These are phyloP conservation scores for Microascus cirrosus DNA, from an alignment of 2,329 filamentous ascomycete genomes.

Conservation along the genomic window DNA sequence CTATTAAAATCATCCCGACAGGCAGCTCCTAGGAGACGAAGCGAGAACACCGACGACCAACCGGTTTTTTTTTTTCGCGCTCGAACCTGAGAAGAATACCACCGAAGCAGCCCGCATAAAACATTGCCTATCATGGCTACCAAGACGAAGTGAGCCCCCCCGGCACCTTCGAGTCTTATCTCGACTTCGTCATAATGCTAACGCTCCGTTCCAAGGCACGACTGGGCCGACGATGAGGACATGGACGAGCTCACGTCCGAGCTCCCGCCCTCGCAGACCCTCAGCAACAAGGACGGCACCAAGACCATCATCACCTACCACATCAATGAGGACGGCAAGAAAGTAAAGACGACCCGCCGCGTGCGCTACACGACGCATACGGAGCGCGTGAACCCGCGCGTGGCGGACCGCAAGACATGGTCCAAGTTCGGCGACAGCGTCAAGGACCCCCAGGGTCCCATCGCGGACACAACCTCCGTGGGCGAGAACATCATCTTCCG, in stretches of 20 bases:
- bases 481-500: constrained; percentile 98
- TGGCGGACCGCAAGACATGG: constrained; percentile 91
- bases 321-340: constrained; percentile 86
- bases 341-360: constrained; percentile 93
- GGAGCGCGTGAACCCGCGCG: constrained; percentile 90
- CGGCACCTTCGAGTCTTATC: neutral
- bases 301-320: constrained; percentile 89
- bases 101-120: neutral
- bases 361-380: constrained; percentile 87
- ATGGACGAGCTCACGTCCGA: constrained; percentile 59
- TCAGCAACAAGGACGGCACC: constrained; percentile 95
- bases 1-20: neutral
- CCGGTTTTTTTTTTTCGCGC: neutral
- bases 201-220: constrained; percentile 30
- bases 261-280: constrained; percentile 78
- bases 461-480: constrained; percentile 80
- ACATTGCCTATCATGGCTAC: constrained; percentile 3
- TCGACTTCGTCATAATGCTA: constrained; percentile 3
- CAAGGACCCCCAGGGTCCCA: constrained; percentile 73
- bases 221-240: constrained; percentile 96
- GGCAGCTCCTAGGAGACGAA: neutral
- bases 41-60: neutral
- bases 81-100: neutral
- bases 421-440: constrained; percentile 84
- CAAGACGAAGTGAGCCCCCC: constrained; percentile 3